Evolutionary conservation across 441 rosid genomes (phyloP), one percentile per base, ranked within the genome.

Genomic region (Geranium incanum): DNA sequence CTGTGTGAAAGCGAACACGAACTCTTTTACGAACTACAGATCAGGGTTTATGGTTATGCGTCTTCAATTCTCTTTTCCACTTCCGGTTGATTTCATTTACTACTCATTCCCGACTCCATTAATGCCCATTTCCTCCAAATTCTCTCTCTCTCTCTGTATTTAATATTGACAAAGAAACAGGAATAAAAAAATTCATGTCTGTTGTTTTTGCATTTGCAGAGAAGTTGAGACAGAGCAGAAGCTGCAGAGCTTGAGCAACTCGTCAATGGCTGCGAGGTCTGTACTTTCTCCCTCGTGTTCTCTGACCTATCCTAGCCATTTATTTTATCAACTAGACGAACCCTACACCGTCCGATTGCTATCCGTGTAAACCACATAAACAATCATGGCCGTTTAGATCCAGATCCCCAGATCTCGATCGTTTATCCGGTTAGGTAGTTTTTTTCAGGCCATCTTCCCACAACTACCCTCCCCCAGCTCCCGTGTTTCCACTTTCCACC

Each of bases 261-360:
- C 94, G 79, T 70, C 89, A 77, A 89, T 89, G 94, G 91, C 78
- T 70, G 80, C 67, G n/a, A 88, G 91, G 95, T 89, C 82, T 76
- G 67, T 57, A 43, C 50, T 43, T 38, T 6, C 50, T 43, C 12
- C 6, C 50, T 43, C 50, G 12, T 43, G 50, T 43, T 43, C 16
- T 11, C 13, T 6, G 76, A 64, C 59, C 75, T 15, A 82, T 80
- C 84, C 63, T 59, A 72, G 73, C 93, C 95, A 83, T 85, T 74
- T 41, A 11, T 74, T 64, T 52, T 33, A 57, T 18, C 38, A 3
- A 3, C 39, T 8, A 23, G 9, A 15, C 41, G 18, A 2, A 18
- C 43, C 68, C 36, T 15, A 0, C 37, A 68, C 78, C 78, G 83
- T 82, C 72, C 52, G 83, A 73, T 85, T 62, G 38, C 36, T 18